phyloP scores from a whole-genome alignment of 192 early-diverging fungal species.

The Geranomyces variabilis region DNA sequence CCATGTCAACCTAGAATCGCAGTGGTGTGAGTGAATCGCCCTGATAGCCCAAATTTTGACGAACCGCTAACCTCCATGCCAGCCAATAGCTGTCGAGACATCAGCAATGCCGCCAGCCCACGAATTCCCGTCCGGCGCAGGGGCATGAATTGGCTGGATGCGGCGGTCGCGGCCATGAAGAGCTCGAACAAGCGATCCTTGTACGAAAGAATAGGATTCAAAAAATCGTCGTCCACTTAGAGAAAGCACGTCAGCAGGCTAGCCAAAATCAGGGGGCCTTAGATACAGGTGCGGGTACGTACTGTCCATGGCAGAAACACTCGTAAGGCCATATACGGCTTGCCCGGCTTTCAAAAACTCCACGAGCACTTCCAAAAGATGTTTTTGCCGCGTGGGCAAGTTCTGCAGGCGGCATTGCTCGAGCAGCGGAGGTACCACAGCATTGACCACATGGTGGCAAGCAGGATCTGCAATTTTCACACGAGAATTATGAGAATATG shows the following conservation, averaged over 20 bases:
- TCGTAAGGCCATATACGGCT: conserved; percentile 61
- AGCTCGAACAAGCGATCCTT: conserved; percentile 79
- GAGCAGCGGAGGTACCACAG: conserved; percentile 66
- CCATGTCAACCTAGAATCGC: not conserved
- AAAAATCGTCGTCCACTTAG: conserved; percentile 55
- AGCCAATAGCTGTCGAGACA: conserved; percentile 17
- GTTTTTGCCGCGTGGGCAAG: conserved; percentile 59
- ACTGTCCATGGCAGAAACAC: conserved; percentile 31
- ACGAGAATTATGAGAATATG: too few species aligned
- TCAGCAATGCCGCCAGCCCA: conserved; percentile 60
- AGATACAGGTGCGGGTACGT: not conserved
- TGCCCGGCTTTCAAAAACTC: conserved; percentile 73
- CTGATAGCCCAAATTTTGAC: not conserved
- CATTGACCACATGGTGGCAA: conserved; percentile 58
- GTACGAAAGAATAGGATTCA: conserved; percentile 67
- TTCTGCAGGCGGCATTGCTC: conserved; percentile 63
- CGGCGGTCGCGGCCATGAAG: conserved; percentile 67
- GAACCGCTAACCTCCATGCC: conserved; percentile 16
- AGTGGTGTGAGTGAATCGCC: too few species aligned
- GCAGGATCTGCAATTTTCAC: conserved; percentile 67
- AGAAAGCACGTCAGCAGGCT: not conserved
- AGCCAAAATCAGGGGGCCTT: not conserved
- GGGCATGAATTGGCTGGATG: conserved; percentile 75
- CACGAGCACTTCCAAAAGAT: conserved; percentile 53
- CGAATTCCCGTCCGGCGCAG: conserved; percentile 71